These are phyloP conservation scores for Halenospora varia DNA, from an alignment of 495 filamentous ascomycete genomes.

Conservation along the genomic window DNA sequence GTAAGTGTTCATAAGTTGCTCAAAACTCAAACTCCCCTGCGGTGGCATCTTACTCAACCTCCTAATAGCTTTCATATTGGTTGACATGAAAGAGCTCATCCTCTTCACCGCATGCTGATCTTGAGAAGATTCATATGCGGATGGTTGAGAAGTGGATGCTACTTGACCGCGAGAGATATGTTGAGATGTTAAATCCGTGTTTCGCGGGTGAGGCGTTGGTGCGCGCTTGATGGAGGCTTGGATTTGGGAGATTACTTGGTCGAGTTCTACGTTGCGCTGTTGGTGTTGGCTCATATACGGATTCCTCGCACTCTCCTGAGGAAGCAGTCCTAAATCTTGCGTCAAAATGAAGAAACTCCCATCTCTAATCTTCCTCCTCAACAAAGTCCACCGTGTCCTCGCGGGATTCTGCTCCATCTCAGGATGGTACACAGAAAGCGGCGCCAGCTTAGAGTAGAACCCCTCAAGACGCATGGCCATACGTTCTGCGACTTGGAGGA, in stretches of 20 bases:
- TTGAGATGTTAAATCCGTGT: conserved; percentile 2
- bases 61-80: conserved; percentile 25
- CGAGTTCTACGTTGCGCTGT: conserved; percentile 22
- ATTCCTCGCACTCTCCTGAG: background rate
- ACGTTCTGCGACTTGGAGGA: conserved; percentile 28
- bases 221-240: conserved; percentile 4
- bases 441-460: conserved; percentile 26
- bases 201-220: conserved; percentile 7
- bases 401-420: conserved; percentile 31
- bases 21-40: background rate
- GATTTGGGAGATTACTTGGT: conserved; percentile 25
- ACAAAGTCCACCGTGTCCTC: conserved; percentile 28
- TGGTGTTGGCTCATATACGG: background rate
- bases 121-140: conserved; percentile 23
- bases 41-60: conserved; percentile 22
- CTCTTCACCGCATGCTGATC: conserved; percentile 25
- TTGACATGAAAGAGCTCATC: conserved; percentile 26
- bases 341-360: conserved; percentile 31
- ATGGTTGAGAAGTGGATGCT: conserved; percentile 7
- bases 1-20: conserved; percentile 6
- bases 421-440: conserved; percentile 28
- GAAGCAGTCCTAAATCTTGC: conserved; percentile 17
- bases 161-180: conserved; percentile 24
- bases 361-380: conserved; percentile 25
- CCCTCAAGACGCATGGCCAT: conserved; percentile 29